Evolutionary conservation across 371 early-diverging fungal species (phyloP), one percentile per base, ranked within the genome.

Genomic region (Homolaphlyctis polyrhiza): DNA sequence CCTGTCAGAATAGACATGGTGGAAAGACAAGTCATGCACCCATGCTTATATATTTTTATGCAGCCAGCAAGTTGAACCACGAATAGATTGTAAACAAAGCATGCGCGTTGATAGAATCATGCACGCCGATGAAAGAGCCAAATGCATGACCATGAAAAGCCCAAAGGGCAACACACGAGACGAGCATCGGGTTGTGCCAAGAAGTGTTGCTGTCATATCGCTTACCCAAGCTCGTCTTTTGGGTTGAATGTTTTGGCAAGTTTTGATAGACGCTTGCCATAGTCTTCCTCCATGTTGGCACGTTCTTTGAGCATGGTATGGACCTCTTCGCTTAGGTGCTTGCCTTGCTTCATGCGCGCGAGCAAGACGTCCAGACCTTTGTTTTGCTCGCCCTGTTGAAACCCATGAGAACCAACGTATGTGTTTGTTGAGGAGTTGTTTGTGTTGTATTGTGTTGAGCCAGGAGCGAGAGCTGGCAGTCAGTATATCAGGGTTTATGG

Each of bases 211-310:
- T 11, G 11, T 18, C 39, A 18, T 11, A 18, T 11, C 18, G 32
- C 55, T 35, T 63, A 91, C 89, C 94, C 94, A n/a, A 84, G 83
- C 65, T 96, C 97, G 64, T 95, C 95, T 58, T 84, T 86, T 0
- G 94, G 90, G 30, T 90, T 78, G 33, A 87, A 88, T 1, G 78
- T 67, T 61, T 89, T 91, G 14, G 92, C 78, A 28, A 92, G 79
- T 70, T 92, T 93, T 47, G 83, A 62, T 58, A 95, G 65, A 60
- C 87, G 85, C 68, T 88, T 89, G 35, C 90, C 92, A 67, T 91
- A 86, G 5, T 95, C 94, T 67, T 95, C 95, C 57, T 95, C 94
- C 45, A 94, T 74, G 0, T 81, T 66, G 0, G 93, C 89, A 50
- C 95, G 87, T 62, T 71, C 66, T 59, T 70, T 35, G 39, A 83